phyloP scores from a whole-genome alignment of 495 filamentous ascomycete species.

The Beverwykella pulmonaria region DNA sequence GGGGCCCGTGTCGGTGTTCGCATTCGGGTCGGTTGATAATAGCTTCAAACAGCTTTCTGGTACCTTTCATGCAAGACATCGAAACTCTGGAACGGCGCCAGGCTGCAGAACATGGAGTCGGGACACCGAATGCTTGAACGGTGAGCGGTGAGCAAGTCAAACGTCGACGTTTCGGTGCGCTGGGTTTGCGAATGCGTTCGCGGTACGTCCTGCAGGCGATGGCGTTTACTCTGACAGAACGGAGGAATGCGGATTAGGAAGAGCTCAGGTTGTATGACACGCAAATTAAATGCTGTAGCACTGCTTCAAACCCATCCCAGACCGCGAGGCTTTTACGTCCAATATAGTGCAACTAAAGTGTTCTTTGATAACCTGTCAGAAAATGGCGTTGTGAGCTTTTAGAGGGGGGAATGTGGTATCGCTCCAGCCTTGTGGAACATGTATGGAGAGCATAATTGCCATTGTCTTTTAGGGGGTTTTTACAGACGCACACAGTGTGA shows the following conservation, averaged over 20 bases:
- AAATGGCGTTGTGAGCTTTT: neutral
- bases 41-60: neutral
- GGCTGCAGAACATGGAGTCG: neutral
- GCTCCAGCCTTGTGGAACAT: neutral
- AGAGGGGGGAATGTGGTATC: neutral
- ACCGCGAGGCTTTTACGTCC: neutral
- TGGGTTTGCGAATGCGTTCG: neutral
- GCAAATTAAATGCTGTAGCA: conserved; percentile 11
- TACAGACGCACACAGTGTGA: neutral
- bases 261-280: conserved; percentile 11
- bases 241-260: neutral
- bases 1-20: neutral
- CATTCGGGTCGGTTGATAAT: neutral
- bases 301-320: conserved; percentile 12
- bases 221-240: neutral
- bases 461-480: neutral
- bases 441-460: no score
- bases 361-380: neutral
- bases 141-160: neutral
- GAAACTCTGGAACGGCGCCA: neutral
- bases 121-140: neutral
- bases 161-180: neutral
- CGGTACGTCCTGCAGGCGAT: neutral
- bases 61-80: neutral
- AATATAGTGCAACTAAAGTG: neutral